phyloP scores from a whole-genome alignment of 441 rosid genomes.

The Macaranga tanarius region DNA sequence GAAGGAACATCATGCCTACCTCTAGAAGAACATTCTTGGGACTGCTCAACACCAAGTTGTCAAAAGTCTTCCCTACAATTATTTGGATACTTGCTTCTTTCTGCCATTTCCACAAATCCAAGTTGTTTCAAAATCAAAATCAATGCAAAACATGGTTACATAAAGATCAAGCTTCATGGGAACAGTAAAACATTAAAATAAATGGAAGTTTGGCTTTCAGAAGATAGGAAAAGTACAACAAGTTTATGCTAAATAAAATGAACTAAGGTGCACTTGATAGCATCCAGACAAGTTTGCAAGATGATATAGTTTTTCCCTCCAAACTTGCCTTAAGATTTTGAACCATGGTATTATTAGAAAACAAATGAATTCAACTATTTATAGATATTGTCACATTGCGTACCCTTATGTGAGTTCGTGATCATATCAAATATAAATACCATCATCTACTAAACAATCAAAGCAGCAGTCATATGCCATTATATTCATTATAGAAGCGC shows the following conservation, averaged over 20 bases:
- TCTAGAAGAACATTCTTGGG: constrained; percentile 74
- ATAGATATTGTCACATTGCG: neutral
- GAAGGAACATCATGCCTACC: constrained; percentile 39
- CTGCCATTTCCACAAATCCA: constrained; percentile 43
- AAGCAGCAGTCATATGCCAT: neutral
- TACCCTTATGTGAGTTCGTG: neutral
- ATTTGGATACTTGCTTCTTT: constrained; percentile 48
- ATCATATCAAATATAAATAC: neutral
- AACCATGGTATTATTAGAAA: neutral
- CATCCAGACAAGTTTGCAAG: neutral
- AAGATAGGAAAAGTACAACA: neutral
- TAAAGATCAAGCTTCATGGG: neutral
- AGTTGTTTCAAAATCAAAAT: constrained; percentile 2
- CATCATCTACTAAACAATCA: neutral
- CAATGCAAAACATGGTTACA: constrained; percentile 7
- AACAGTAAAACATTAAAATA: neutral
- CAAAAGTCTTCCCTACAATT: constrained; percentile 77
- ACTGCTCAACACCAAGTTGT: constrained; percentile 65
- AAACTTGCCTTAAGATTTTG: neutral
- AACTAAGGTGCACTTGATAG: neutral
- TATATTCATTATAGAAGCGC: neutral
- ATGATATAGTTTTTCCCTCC: neutral
- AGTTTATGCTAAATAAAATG: neutral
- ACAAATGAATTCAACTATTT: neutral
- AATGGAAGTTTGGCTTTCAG: neutral